phyloP scores from a whole-genome alignment of 2,329 filamentous ascomycete genomes.

The Exophiala oligosperma region DNA sequence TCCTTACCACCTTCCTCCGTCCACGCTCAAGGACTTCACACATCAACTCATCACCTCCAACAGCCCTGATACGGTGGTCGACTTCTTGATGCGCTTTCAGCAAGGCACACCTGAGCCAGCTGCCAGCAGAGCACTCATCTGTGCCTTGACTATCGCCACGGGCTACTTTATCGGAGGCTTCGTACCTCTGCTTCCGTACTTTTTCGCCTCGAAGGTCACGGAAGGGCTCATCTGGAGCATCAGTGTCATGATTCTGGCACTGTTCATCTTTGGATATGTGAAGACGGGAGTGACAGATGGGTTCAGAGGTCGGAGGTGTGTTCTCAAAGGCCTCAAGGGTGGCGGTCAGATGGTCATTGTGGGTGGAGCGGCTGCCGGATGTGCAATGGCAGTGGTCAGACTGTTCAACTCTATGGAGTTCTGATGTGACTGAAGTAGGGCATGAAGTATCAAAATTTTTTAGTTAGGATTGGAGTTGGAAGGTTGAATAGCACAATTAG shows the following conservation, averaged over 20 bases:
- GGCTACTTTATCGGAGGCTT: conserved; percentile 43
- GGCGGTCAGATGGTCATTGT: conserved; percentile 65
- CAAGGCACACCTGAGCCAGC: conserved; percentile 42
- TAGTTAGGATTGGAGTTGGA: no score
- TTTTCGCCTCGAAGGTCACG: conserved; percentile 38
- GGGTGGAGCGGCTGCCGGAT: conserved; percentile 64
- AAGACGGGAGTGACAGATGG: conserved; percentile 44
- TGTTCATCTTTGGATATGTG: conserved; percentile 53
- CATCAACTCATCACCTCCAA: conserved; percentile 24
- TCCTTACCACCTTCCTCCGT: conserved; percentile 21
- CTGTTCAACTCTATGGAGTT: conserved; percentile 15
- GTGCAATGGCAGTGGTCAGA: conserved; percentile 58
- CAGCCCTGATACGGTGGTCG: conserved; percentile 14
- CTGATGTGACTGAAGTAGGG: not conserved
- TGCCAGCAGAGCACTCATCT: conserved; percentile 33
- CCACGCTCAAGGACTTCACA: conserved; percentile 21
- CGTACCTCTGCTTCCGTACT: conserved; percentile 55
- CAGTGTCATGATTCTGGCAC: conserved; percentile 50
- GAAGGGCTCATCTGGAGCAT: conserved; percentile 50
- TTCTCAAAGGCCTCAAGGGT: conserved; percentile 37
- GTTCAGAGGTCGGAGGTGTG: conserved; percentile 43
- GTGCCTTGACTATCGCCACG: conserved; percentile 38
- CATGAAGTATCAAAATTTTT: not conserved
- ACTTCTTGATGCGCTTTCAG: conserved; percentile 25
- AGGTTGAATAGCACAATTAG: no score